phyloP scores from a whole-genome alignment of 2,329 filamentous ascomycete genomes.

The Arthrobotrys sinensis region DNA sequence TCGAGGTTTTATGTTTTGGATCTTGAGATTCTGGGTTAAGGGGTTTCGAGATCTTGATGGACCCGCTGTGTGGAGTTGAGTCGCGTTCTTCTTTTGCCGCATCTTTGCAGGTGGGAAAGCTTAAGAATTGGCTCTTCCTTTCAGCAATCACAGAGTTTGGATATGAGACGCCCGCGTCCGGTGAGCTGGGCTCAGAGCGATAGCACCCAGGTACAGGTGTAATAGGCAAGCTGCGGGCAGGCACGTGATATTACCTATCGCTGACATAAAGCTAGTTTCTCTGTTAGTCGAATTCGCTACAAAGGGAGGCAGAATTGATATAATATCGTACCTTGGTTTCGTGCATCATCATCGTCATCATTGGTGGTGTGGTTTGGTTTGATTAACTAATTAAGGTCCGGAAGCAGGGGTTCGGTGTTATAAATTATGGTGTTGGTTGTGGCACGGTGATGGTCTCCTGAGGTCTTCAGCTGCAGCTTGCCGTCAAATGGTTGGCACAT shows the following conservation, averaged over 20 bases:
- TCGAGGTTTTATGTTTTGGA: neutral
- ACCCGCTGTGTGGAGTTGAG: neutral
- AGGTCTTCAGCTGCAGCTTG: too few relatives aligned
- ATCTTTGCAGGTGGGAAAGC: neutral
- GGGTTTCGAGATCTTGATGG: neutral
- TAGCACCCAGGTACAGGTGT: neutral
- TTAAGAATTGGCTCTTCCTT: too few relatives aligned
- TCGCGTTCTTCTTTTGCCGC: neutral
- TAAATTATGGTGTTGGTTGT: neutral
- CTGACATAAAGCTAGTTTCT: neutral
- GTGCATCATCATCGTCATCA: neutral
- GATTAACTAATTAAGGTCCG: too few relatives aligned
- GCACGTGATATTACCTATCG: slow-evolving; percentile 1
- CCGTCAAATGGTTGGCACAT: too few relatives aligned
- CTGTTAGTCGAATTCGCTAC: neutral
- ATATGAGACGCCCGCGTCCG: too few relatives aligned
- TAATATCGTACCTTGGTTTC: neutral
- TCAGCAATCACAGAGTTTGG: too few relatives aligned
- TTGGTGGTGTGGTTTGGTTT: neutral
- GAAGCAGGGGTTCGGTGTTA: too few relatives aligned
- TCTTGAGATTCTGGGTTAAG: neutral
- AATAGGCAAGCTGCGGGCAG: too few relatives aligned
- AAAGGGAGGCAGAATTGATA: neutral
- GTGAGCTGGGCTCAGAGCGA: neutral
- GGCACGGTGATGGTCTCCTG: too few relatives aligned